Evolutionary conservation across 2,329 filamentous ascomycete species (phyloP), one percentile per base, ranked within the genome.

Genomic region (Aspergillus novoparasiticus): DNA sequence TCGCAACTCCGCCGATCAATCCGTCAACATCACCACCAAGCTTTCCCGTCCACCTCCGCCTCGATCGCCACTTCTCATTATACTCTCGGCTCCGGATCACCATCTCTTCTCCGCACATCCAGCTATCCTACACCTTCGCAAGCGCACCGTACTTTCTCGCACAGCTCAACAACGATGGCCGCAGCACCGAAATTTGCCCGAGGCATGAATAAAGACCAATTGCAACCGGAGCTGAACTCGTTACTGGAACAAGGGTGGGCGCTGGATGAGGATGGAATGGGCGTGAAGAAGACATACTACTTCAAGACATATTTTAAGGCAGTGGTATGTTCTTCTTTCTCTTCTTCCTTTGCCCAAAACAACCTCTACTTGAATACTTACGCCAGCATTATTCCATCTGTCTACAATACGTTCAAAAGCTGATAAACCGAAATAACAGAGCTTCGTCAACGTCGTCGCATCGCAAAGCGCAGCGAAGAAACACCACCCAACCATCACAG

Each of bases 241-340:
- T 63, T 79, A 48, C 66, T 71, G 41, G 63, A 69, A 41, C 66
- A 73, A 23, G 74, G 73, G 43, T 79, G 77, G 77, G 65, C 58
- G 8, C 62, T 78, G 57, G 77, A 78, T 59, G 67, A 69, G 23
- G 73, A 75, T 6, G 70, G 71, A 6, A 73, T 70, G 69, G 77
- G 76, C 1, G 58, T 79, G 9, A 69, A 67, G 23, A 79, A 79
- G 67, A 79, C 76, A 14, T 79, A 73, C 64, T 72, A 76, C 68
- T 79, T 79, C 60, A 74, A 73, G 59, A 74, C 72, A 4, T 79
- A 79, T 63, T 77, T 77, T 36, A 79, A 78, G 64, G 75, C 74
- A 4, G 69, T 78, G 64, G 76, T 79, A 61, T 56, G 75, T 71
- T 58, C n/a, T 14, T 56, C 57, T 26, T 26, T 43, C 53, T 4